These are phyloP conservation scores for Wickerhamiella azymoides DNA, from an alignment of 805 yeast species.

Conservation along the genomic window DNA sequence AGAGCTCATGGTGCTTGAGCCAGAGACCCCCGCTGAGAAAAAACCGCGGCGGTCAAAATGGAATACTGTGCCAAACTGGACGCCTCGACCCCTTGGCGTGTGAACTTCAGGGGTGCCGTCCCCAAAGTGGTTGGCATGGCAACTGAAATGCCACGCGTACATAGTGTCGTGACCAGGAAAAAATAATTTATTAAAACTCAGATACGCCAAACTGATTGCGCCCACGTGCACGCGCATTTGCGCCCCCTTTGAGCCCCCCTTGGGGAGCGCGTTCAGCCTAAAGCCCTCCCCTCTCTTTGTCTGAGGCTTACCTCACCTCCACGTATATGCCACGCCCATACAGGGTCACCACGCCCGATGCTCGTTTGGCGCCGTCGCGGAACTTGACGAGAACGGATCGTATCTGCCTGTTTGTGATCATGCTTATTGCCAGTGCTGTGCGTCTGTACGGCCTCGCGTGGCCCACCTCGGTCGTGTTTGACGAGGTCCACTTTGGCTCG, in stretches of 20 bases:
- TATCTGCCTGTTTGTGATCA: constrained; percentile 26
- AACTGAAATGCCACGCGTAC: no score
- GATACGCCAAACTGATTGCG: no score
- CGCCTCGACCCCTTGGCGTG: constrained; percentile 14
- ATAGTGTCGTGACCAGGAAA: no score
- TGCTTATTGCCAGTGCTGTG: constrained; percentile 39
- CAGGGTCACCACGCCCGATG: constrained; percentile 20
- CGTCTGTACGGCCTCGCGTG: constrained; percentile 46
- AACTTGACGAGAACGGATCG: constrained; percentile 16
- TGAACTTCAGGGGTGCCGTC: no score
- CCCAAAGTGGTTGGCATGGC: not conserved
- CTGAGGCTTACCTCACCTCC: not conserved
- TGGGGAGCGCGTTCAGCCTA: no score
- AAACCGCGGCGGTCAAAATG: constrained; percentile 4
- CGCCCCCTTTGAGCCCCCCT: no score
- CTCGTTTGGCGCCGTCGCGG: constrained; percentile 17
- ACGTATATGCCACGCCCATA: constrained; percentile 15
- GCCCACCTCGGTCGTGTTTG: constrained; percentile 80
- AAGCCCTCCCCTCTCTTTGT: no score
- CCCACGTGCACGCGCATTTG: no score
- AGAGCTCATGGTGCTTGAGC: constrained; percentile 5
- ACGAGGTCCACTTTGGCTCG: constrained; percentile 95
- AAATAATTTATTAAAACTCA: no score
- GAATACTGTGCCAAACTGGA: constrained; percentile 12
- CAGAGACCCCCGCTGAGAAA: not conserved